phyloP scores from a whole-genome alignment of 352 stramenopile genomes.

The Blastocystis sp. region DNA sequence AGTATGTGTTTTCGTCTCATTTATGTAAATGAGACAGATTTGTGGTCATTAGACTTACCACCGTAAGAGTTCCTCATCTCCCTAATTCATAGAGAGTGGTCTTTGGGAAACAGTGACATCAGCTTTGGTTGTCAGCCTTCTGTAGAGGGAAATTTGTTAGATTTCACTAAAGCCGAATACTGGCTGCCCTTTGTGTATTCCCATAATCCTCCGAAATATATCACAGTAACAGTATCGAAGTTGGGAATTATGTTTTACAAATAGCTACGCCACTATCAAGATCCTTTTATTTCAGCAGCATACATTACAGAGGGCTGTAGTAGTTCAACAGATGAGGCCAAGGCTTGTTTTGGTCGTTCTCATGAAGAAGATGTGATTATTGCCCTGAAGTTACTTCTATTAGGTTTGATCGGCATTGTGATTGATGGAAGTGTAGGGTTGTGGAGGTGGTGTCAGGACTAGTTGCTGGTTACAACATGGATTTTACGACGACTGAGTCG shows the following conservation, averaged over 20 bases:
- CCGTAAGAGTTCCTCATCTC: background rate
- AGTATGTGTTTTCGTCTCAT: slow-evolving; percentile 7
- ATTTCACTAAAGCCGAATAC: background rate
- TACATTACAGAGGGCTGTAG: background rate
- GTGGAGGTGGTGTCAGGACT: background rate
- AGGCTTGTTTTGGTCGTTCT: background rate
- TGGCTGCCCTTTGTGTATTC: slow-evolving; percentile 18
- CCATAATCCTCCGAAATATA: background rate
- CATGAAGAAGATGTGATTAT: background rate
- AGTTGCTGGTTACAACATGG: background rate
- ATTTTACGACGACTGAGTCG: background rate
- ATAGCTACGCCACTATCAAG: slow-evolving; percentile 15
- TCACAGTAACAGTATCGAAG: background rate
- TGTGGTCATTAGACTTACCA: background rate
- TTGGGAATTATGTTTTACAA: too few species aligned
- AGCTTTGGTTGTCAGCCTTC: slow-evolving; percentile 30
- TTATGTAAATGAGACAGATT: background rate
- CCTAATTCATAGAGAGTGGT: background rate
- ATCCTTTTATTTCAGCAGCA: slow-evolving; percentile 20
- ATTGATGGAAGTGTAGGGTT: background rate
- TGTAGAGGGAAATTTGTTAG: background rate
- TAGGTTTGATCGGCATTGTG: background rate
- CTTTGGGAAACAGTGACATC: background rate
- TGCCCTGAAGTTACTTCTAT: background rate
- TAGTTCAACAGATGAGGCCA: background rate